Conservation (phyloP, 768 basidiomycete species). For the Russula emetica region DNA sequence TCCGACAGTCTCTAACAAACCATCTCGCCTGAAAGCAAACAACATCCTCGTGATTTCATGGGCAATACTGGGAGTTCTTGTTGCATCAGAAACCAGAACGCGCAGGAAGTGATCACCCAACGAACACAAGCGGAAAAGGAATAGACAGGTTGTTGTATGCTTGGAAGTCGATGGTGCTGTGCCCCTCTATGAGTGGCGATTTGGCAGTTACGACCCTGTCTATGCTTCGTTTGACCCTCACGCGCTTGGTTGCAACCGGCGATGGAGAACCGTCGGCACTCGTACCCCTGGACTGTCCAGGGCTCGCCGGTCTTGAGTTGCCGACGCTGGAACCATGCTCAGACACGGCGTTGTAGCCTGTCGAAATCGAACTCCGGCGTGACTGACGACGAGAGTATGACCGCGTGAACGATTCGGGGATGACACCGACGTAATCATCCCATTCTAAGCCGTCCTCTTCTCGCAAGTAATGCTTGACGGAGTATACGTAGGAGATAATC, state of each 20-base stretch:
- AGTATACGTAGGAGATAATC: slow-evolving; percentile 64
- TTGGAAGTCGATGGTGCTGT: slow-evolving; percentile 58
- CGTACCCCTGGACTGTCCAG: slow-evolving; percentile 11
- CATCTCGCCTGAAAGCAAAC: slow-evolving; percentile 73
- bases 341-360: slow-evolving; percentile 36
- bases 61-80: slow-evolving; percentile 53
- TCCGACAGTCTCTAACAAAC: slow-evolving; percentile 83
- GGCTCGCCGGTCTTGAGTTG: slow-evolving; percentile 16
- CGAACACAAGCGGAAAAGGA: slow-evolving; percentile 78
- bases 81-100: not conserved
- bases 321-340: slow-evolving; percentile 27
- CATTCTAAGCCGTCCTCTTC: slow-evolving; percentile 74
- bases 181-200: slow-evolving; percentile 61
- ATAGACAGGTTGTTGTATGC: slow-evolving; percentile 45
- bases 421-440: slow-evolving; percentile 59
- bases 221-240: slow-evolving; percentile 69
- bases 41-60: slow-evolving; percentile 70
- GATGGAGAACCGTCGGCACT: slow-evolving; percentile 3
- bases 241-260: slow-evolving; percentile 46
- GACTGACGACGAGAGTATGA: slow-evolving; percentile 29
- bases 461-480: slow-evolving; percentile 77
- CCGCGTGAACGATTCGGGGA: slow-evolving; percentile 58
- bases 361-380: slow-evolving; percentile 34
- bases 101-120: slow-evolving; percentile 30
- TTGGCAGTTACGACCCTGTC: slow-evolving; percentile 43